Percentiles rank a stretch among this genome's conserved stretches.
Evolutionary conservation across 2,329 filamentous ascomycete genomes (phyloP).

Genomic region (Byssoonygena ceratinophila): DNA sequence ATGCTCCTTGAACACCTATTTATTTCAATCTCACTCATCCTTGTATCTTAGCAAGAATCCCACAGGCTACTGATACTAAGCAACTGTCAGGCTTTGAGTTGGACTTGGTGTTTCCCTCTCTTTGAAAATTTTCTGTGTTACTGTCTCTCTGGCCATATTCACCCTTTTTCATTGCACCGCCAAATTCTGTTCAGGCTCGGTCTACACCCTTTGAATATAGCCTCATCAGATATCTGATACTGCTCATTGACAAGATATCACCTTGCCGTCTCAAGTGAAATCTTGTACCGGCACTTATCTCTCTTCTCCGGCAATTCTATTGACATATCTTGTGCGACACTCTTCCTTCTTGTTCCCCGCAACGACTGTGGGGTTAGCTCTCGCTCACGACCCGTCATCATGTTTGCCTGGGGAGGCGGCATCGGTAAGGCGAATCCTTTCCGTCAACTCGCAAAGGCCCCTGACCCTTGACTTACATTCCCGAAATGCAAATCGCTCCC

Average conservation of each 20-base stretch:
- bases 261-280: neutral
- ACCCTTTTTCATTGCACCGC: neutral
- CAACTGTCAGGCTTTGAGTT: neutral
- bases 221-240: neutral
- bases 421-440: constrained; percentile 15
- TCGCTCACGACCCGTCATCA: constrained; percentile 11
- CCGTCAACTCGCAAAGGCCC: neutral
- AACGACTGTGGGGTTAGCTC: neutral
- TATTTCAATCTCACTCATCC: neutral
- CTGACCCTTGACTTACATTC: neutral
- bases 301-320: neutral
- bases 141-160: neutral
- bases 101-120: neutral
- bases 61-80: neutral
- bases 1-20: neutral
- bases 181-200: neutral
- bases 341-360: neutral
- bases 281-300: neutral
- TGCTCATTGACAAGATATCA: neutral
- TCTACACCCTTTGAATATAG: neutral
- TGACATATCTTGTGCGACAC: neutral
- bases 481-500: neutral
- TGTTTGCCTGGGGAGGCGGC: constrained; percentile 18
- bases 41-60: neutral
- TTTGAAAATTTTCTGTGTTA: neutral